Evolutionary conservation across 495 filamentous ascomycete species (phyloP), one percentile per base, ranked within the genome.

Genomic region (Xylaria longipes): DNA sequence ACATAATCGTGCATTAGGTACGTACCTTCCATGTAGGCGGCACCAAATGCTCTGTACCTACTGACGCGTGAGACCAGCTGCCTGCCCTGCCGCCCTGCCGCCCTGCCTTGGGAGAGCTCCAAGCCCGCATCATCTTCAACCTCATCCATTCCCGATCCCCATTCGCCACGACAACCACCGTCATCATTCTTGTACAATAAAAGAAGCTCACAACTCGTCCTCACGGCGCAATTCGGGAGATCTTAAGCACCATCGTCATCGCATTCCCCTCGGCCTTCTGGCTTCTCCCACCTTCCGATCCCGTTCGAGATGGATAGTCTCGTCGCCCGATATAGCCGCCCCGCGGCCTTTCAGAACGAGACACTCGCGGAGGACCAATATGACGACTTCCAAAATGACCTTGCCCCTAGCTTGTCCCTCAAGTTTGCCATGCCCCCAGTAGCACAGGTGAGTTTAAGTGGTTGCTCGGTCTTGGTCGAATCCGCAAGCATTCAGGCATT

Each of bases 401-500:
- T 88, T 65, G 87, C 91, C 72, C 89, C 93, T 74, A 81, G 78
- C 57, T 83, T 97, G 72, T 94, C 92, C 25, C 89, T 97, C 74
- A 94, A 93, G 80, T 99, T 99, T 82, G 90, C 91, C 75, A 90
- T 99, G 80, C 96, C 96, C 67, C 95, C 96, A n/a, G 89, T 98
- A 82, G 89, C 92, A 71, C 92, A 96, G 78, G 95, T 98, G 84
- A 80, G 90, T 79, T 9, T 46, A 56, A 12, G 25, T 8, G n/a
- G 41, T 50, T 11, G 8, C n/a, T 20, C 1, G 29, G 65, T 43
- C 60, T 63, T 64, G 52, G 50, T 27, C 46, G 25, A 22, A 11
- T 8, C 29, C n/a, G 37, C 45, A 11, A 52, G 12, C 60, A 58
- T 41, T 11, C 25, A 43, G 25, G 39, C 6, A n/a, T 71, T 48